phyloP scores from a whole-genome alignment of 2,329 filamentous ascomycete genomes.

The Clonostachys byssicola region DNA sequence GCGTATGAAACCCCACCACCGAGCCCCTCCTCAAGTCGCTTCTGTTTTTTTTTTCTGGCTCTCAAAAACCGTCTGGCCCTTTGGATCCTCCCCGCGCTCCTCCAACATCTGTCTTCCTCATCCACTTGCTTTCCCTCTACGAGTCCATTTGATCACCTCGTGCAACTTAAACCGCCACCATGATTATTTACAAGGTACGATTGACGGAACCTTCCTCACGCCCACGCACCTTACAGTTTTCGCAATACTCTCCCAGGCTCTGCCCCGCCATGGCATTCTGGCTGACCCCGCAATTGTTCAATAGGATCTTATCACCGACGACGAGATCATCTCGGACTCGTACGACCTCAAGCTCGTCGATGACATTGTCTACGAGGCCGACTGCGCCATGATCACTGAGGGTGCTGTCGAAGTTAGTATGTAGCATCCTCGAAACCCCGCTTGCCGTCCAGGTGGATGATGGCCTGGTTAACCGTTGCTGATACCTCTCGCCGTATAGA shows the following conservation, averaged over 20 bases:
- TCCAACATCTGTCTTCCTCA: constrained; percentile 1
- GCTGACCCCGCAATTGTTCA: constrained; percentile 17
- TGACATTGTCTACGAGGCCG: constrained; percentile 79
- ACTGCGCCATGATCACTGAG: constrained; percentile 86
- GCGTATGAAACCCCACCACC: constrained; percentile 10
- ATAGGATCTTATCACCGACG: constrained; percentile 83
- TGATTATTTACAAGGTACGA: constrained; percentile 70
- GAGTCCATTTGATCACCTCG: constrained; percentile 1
- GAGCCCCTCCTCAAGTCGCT: constrained; percentile 12
- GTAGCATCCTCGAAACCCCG: constrained; percentile 24
- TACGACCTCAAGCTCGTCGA: constrained; percentile 80
- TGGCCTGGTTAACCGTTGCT: not conserved
- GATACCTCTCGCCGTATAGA: constrained; percentile 40
- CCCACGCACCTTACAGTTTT: not conserved
- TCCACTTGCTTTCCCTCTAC: not conserved
- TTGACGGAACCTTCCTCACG: too few species aligned
- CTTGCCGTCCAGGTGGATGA: not conserved
- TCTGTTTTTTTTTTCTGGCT: constrained; percentile 10
- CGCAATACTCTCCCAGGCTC: not conserved
- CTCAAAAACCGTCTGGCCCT: not conserved
- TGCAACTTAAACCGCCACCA: constrained; percentile 42
- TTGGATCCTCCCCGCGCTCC: constrained; percentile 11
- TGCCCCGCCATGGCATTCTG: constrained; percentile 3
- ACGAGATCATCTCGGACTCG: constrained; percentile 97
- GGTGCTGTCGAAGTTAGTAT: constrained; percentile 69